These are phyloP conservation scores for Leccinum barrowsii DNA, from an alignment of 768 basidiomycete species.

Conservation along the genomic window DNA sequence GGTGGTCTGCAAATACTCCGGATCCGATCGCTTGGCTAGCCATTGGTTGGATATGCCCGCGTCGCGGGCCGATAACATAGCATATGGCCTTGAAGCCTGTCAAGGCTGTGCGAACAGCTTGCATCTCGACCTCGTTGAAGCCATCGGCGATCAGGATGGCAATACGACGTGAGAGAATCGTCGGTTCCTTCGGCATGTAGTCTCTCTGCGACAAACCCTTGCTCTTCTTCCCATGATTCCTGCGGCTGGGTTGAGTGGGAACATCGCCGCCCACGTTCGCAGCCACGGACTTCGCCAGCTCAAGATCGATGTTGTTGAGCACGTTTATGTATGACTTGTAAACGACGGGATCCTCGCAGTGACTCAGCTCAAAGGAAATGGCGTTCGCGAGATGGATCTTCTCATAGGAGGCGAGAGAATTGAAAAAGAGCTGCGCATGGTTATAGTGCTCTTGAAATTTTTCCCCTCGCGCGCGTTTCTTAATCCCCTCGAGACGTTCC, in stretches of 20 bases:
- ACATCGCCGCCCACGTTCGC: conserved; percentile 56
- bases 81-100: conserved; percentile 51
- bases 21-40: conserved; percentile 25
- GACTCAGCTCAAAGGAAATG: conserved; percentile 79
- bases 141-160: conserved; percentile 77
- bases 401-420: conserved; percentile 70
- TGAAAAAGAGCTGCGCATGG: conserved; percentile 80
- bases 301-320: conserved; percentile 69
- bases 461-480: conserved; percentile 56
- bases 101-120: conserved; percentile 54
- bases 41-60: conserved; percentile 41
- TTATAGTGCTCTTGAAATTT: conserved; percentile 77
- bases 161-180: conserved; percentile 64
- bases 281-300: conserved; percentile 69
- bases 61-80: conserved; percentile 70
- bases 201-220: conserved; percentile 57
- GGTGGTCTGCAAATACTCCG: conserved; percentile 57
- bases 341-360: conserved; percentile 74
- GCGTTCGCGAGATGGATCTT: conserved; percentile 68
- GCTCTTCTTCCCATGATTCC: conserved; percentile 57
- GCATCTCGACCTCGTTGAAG: conserved; percentile 59
- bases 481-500: conserved; percentile 51
- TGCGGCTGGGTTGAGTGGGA: conserved; percentile 47
- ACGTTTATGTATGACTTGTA: conserved; percentile 64
- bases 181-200: conserved; percentile 52